Evolutionary conservation across 768 basidiomycete genomes (phyloP).

Genomic region (Chlorophyllum brunneum): DNA sequence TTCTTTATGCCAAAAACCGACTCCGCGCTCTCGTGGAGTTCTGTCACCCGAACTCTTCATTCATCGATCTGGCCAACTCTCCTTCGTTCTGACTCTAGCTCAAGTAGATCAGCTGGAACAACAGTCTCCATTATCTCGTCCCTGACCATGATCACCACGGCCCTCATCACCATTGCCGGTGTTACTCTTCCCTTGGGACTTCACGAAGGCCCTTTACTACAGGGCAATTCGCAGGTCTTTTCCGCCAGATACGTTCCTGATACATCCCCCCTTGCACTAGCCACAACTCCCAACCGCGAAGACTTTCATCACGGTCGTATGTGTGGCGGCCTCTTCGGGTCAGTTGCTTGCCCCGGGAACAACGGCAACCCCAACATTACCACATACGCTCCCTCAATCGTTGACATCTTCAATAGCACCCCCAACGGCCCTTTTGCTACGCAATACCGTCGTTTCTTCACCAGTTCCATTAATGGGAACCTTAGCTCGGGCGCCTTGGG

Average conservation of each 20-base stretch:
- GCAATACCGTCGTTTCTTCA: constrained; percentile 18
- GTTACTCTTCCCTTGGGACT: background rate
- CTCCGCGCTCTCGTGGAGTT: constrained; percentile 19
- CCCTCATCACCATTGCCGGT: background rate
- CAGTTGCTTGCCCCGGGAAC: constrained; percentile 15
- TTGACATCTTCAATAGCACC: constrained; percentile 19
- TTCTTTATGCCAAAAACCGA: constrained; percentile 15
- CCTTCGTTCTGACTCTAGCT: constrained; percentile 13
- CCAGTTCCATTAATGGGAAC: constrained; percentile 5
- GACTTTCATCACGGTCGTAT: constrained; percentile 16
- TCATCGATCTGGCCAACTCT: constrained; percentile 20
- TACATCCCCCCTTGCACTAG: constrained; percentile 17
- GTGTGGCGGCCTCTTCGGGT: constrained; percentile 14
- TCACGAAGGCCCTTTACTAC: background rate
- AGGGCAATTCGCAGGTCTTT: background rate
- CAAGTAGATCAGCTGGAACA: background rate
- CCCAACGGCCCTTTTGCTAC: constrained; percentile 19
- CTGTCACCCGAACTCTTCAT: constrained; percentile 17
- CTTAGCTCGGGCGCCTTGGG: background rate
- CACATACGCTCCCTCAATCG: constrained; percentile 10
- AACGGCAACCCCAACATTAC: constrained; percentile 12
- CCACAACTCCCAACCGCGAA: constrained; percentile 14
- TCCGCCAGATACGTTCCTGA: constrained; percentile 15
- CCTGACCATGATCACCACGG: background rate
- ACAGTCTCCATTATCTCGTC: constrained; percentile 2